A percentile compares a stretch with the other conserved stretches of the same genome.
These are phyloP conservation scores for Bacidia gigantensis DNA, from an alignment of 495 filamentous ascomycete species.

Conservation along the genomic window DNA sequence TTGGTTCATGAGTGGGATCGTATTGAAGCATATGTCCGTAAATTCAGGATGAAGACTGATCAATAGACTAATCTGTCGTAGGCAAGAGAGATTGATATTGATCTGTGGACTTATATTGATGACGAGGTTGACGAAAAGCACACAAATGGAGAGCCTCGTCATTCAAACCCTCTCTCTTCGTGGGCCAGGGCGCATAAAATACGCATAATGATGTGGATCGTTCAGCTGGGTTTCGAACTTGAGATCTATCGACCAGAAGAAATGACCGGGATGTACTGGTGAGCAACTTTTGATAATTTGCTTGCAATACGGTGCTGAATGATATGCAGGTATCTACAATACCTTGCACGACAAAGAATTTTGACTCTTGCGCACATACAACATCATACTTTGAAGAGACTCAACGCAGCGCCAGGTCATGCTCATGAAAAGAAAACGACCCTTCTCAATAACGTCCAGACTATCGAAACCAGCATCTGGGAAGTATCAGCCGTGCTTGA, in stretches of 20 bases:
- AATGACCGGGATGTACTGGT: slow-evolving; percentile 83
- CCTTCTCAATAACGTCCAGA: neutral
- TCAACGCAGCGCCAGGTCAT: slow-evolving; percentile 21
- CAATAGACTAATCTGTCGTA: neutral
- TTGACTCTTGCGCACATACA: slow-evolving; percentile 48
- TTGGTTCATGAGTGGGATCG: slow-evolving; percentile 70
- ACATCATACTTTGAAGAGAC: slow-evolving; percentile 36
- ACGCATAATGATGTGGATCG: slow-evolving; percentile 68
- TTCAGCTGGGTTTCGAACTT: slow-evolving; percentile 93
- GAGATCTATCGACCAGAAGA: slow-evolving; percentile 81
- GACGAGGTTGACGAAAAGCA: slow-evolving; percentile 45
- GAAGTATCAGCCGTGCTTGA: slow-evolving; percentile 56
- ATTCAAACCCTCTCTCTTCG: slow-evolving; percentile 54
- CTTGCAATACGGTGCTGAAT: neutral
- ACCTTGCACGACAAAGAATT: slow-evolving; percentile 39
- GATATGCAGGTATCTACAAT: slow-evolving; percentile 31
- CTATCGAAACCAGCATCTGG: neutral
- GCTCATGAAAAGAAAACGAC: neutral
- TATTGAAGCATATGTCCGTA: slow-evolving; percentile 57
- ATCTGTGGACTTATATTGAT: slow-evolving; percentile 49
- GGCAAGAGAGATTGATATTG: neutral
- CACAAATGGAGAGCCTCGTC: slow-evolving; percentile 43
- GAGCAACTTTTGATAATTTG: slow-evolving; percentile 18
- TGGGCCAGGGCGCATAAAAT: slow-evolving; percentile 89
- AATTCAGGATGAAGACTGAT: neutral